Conservation (phyloP, 129 eudicot species). For the Cynara cardunculus region DNA sequence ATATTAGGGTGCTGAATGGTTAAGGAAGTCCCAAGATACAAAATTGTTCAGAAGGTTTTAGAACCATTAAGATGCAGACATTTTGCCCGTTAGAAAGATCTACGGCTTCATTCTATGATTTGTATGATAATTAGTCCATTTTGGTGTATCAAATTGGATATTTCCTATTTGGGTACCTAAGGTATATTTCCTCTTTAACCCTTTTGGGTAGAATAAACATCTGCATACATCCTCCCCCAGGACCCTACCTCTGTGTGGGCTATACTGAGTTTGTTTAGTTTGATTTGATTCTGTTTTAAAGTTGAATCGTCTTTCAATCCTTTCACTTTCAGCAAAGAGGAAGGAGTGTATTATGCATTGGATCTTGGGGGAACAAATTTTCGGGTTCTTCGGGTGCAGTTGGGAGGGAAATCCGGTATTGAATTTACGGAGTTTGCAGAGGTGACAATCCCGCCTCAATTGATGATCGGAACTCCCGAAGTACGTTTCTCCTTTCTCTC, state of each 20-base stretch:
- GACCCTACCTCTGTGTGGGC: neutral
- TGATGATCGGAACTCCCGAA: slow-evolving; percentile 81
- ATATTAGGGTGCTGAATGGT: no score
- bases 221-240: neutral
- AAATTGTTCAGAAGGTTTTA: no score
- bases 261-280: neutral
- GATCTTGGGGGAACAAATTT: slow-evolving; percentile 99
- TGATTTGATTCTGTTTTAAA: neutral
- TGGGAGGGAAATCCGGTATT: slow-evolving; percentile 64
- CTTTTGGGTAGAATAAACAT: neutral
- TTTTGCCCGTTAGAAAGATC: neutral
- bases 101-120: neutral
- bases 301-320: neutral
- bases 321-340: slow-evolving; percentile 55
- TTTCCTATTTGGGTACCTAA: neutral
- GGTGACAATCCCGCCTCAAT: slow-evolving; percentile 73
- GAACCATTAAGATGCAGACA: no score
- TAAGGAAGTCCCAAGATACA: no score
- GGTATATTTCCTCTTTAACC: neutral
- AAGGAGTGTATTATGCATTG: slow-evolving; percentile 83
- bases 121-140: neutral
- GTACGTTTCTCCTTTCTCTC: slow-evolving; percentile 37
- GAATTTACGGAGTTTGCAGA: slow-evolving; percentile 70
- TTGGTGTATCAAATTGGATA: neutral
- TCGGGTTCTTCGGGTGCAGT: slow-evolving; percentile 77